Evolutionary conservation across 495 filamentous ascomycete genomes (phyloP).

Genomic region (Mytilinidion resinicola): DNA sequence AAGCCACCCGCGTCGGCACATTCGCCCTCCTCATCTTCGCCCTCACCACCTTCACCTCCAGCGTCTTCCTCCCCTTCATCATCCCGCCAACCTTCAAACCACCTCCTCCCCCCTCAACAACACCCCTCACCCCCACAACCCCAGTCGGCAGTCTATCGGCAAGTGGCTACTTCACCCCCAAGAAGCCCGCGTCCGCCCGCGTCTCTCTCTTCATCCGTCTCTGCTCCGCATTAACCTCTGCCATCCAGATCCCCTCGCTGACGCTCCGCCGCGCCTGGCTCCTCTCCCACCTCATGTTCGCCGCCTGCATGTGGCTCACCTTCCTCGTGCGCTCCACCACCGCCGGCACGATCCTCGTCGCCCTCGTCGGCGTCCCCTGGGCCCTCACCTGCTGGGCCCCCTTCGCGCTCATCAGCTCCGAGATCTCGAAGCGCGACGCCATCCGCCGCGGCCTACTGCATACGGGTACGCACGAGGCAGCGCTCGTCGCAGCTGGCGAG

Average conservation of each 20-base stretch:
- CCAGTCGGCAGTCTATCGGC: neutral
- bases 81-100: conserved; percentile 66
- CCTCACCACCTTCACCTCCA: conserved; percentile 69
- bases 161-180: conserved; percentile 27
- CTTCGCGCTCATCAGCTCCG: conserved; percentile 83
- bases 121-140: conserved; percentile 25
- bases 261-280: conserved; percentile 85
- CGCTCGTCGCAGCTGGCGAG: conserved; percentile 32
- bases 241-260: conserved; percentile 66
- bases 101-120: conserved; percentile 23
- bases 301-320: conserved; percentile 69
- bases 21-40: conserved; percentile 84
- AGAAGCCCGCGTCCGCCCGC: conserved; percentile 3
- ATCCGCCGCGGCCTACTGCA: conserved; percentile 51
- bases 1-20: conserved; percentile 73
- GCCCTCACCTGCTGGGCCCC: conserved; percentile 86
- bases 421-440: conserved; percentile 73
- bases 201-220: conserved; percentile 13
- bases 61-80: conserved; percentile 74
- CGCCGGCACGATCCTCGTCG: conserved; percentile 66
- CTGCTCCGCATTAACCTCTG: conserved; percentile 25
- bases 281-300: conserved; percentile 71
- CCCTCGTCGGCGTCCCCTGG: conserved; percentile 78
- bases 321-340: conserved; percentile 62
- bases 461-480: conserved; percentile 26